Evolutionary conservation across 257 asterid species (phyloP).

Genomic region (Scutellaria minor): DNA sequence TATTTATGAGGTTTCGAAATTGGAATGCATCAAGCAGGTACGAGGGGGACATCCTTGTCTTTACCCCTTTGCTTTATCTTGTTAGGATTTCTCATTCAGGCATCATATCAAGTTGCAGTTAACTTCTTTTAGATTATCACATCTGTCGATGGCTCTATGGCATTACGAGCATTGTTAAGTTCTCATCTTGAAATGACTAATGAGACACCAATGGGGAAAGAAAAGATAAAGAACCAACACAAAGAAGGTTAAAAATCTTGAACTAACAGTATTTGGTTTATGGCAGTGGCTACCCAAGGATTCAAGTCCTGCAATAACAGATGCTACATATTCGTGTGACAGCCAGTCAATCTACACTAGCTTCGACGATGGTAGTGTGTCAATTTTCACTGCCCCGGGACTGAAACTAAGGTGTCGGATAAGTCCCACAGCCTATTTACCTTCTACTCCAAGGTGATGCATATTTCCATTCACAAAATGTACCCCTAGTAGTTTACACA

Average conservation of each 20-base stretch:
- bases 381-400: slow-evolving; percentile 45
- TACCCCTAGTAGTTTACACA: not conserved
- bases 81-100: not conserved
- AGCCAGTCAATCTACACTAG: slow-evolving; percentile 60
- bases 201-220: too few relatives aligned
- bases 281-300: slow-evolving; percentile 65
- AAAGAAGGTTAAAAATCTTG: not conserved
- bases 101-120: too few relatives aligned
- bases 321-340: slow-evolving; percentile 73
- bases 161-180: too few relatives aligned
- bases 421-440: slow-evolving; percentile 56
- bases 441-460: slow-evolving; percentile 55
- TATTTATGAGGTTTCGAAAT: slow-evolving; percentile 58
- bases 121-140: too few relatives aligned
- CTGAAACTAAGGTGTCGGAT: slow-evolving; percentile 63
- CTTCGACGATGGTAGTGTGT: slow-evolving; percentile 58
- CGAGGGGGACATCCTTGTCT: not conserved
- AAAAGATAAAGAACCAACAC: not conserved
- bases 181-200: too few relatives aligned
- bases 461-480: not conserved
- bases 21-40: slow-evolving; percentile 68
- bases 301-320: slow-evolving; percentile 50
- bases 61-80: not conserved
- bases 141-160: too few relatives aligned
- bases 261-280: slow-evolving; percentile 24